Percentiles rank a stretch among this genome's conserved stretches.
These are phyloP conservation scores for Boletellus emodensis DNA, from an alignment of 768 basidiomycete species.

Conservation along the genomic window DNA sequence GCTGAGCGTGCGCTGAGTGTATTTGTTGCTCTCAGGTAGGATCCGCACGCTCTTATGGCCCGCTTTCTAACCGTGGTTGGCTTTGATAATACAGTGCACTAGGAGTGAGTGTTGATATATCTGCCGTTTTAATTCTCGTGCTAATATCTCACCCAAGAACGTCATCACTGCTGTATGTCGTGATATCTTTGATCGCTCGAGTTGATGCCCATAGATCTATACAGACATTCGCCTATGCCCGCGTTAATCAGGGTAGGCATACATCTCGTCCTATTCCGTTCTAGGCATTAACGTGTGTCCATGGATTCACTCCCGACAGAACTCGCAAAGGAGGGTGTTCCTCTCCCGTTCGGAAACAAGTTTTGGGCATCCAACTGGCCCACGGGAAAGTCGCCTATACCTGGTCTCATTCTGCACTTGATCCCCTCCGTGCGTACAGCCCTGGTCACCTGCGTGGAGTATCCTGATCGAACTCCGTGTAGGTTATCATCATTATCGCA, in stretches of 20 bases:
- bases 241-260: constrained; percentile 49
- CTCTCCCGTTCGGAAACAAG: constrained; percentile 52
- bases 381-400: constrained; percentile 52
- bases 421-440: constrained; percentile 42
- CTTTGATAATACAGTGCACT: constrained; percentile 28
- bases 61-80: not conserved
- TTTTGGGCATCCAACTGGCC: constrained; percentile 66
- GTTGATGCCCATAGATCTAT: not conserved
- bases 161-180: constrained; percentile 31
- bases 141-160: constrained; percentile 19
- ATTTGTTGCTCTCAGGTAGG: constrained; percentile 53
- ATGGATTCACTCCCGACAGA: constrained; percentile 28
- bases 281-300: not conserved
- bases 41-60: not conserved
- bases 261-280: not conserved
- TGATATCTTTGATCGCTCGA: not conserved
- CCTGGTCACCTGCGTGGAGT: not conserved
- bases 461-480: constrained; percentile 3
- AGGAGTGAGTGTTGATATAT: constrained; percentile 21
- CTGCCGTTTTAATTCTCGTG: not conserved
- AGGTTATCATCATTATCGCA: constrained; percentile 51
- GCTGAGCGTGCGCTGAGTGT: constrained; percentile 54
- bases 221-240: constrained; percentile 48
- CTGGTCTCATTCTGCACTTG: constrained; percentile 52
- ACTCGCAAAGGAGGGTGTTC: constrained; percentile 61